Evolutionary conservation across 2,329 filamentous ascomycete genomes (phyloP), one percentile per base, ranked within the genome.

Genomic region (Hypomyces perniciosus): DNA sequence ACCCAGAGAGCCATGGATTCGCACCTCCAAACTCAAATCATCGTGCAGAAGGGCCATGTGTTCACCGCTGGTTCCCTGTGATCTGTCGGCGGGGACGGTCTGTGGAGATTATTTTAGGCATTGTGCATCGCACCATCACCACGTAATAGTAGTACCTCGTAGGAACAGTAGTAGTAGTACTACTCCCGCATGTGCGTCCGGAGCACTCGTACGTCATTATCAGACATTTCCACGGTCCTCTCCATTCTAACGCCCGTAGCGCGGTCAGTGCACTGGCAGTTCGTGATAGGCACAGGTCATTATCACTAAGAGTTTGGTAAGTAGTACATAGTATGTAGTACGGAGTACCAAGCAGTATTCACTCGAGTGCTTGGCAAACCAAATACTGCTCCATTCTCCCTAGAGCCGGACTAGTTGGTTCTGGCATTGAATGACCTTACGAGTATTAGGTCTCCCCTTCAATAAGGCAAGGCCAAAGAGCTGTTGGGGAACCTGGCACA

Each of bases 231-330:
- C 43, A 46, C 49, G 43, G 42, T 26, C 44, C 49, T 46, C 44
- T 44, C 39, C 44, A 38, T 53, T 53, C 51, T 51, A 44, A 51
- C 51, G 51, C 51, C 48, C 31, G 48, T 53, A 51, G 48, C 48
- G 51, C 51, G 48, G 8, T 35, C 33, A 12, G 33, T 20, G 20
- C 20, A 20, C 3, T 20, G 20, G 20, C 20, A 20, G 20, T 20
- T 20, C 20, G 20, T 20, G 20, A 20, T 20, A 20, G 20, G 20
- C 20, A 20, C 20, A 20, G 20, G 20, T 20, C 20, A 20, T 20
- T 3, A 20, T 20, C 20, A 20, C 20, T 20, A 20, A 20, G 20
- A 3, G 20, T 20, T 20, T 20, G 20, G 20, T 20, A 20, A 20
- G 20, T 20, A 20, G 20, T 20, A 20, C 20, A 2, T 20, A 20